Base-by-base conservation (phyloP, 345 rosid species). In the Moringa oleifera region DNA sequence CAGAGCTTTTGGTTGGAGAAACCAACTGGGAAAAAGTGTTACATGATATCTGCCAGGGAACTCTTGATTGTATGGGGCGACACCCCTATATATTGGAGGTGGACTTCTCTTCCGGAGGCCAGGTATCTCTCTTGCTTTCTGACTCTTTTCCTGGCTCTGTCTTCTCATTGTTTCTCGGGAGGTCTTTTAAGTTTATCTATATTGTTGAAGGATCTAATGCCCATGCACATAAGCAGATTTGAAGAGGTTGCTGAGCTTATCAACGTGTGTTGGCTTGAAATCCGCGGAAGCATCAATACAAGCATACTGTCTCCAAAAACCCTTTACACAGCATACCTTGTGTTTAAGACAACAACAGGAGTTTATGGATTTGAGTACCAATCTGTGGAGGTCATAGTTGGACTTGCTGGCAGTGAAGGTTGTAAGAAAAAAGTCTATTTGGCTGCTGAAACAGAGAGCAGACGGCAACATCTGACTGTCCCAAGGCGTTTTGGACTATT, bases 1-100 rank as follows among this genome's bases (percentile, higher is more conserved):
- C 68, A 85, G 91, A 77, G 86, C 76, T 73, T 83, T 58, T 81
- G 68, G 59, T 57, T 85, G 75, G 91, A 85, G 54, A 77, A 77
- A 57, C 5, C 7, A 25, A 85, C 62, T 64, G 91, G 88, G 61
- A 83, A 79, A 77, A 79, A 77, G 57, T 83, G 88, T 64, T 85
- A 61, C 64, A 81, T 85, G 88, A 20, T 83, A 53, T 81, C 91
- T 0, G 75, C 91, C 0, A 77, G 78, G 73, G 83, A 72, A 18
- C 81, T 85, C 15, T 18, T 18, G 11, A 85, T 85, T 64, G 47
- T 72, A 0, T 85, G 91, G 86, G 71, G 86, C 33, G 84, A 77
- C 63, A 69, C 80, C 20, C 80, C 84, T 23, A 23, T 54, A 10
- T 77, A 86, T 68, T 86, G 92, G 92, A 41, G 50, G 54, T 86